Evolutionary conservation across 331 rosid genomes (phyloP), one percentile per base, ranked within the genome.

Genomic region (Stylosanthes scabra): DNA sequence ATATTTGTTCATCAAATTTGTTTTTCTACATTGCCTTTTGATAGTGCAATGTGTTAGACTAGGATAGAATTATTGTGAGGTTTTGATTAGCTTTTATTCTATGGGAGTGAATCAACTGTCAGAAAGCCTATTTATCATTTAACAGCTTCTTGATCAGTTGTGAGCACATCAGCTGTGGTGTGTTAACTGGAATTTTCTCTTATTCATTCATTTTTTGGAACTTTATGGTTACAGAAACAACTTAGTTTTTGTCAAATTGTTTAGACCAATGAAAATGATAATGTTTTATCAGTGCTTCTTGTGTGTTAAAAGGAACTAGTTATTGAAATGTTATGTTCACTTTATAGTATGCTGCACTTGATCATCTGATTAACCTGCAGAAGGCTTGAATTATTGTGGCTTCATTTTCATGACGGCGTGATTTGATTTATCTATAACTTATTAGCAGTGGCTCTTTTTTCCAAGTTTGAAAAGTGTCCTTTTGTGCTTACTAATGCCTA

Each of bases 1-100:
- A 46, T 66, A 78, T 61, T 75, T 84, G 75, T 51, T 77, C 60
- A 68, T 79, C 20, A 51, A 58, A 40, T 75, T 51, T 70, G 39
- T 16, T 73, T 49, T 46, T 68, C 81, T 59, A 44, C 70, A 63
- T 15, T 49, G 13, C 65, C 75, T 57, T 73, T 63, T 11, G 71
- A 63, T 61, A 69, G 59, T 71, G 61, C 67, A 71, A 63, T 41
- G 55, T 68, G 39, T 62, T 67, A 39, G 41, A 46, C n/a, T 37
- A 63, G 56, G 52, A 55, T 60, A 66, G 41, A 69, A 46, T 27
- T 60, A 16, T 40, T 28, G 37, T 20, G 55, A 75, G 84, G 69
- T 0, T 16, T 71, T 66, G 73, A 66, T 62, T 71, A 7, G 51
- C 25, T 20, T 68, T 63, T 41, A 15, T 44, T 7, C 45, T 68